Base-by-base conservation (phyloP, 768 basidiomycete species). In the Dioszegia crocea region DNA sequence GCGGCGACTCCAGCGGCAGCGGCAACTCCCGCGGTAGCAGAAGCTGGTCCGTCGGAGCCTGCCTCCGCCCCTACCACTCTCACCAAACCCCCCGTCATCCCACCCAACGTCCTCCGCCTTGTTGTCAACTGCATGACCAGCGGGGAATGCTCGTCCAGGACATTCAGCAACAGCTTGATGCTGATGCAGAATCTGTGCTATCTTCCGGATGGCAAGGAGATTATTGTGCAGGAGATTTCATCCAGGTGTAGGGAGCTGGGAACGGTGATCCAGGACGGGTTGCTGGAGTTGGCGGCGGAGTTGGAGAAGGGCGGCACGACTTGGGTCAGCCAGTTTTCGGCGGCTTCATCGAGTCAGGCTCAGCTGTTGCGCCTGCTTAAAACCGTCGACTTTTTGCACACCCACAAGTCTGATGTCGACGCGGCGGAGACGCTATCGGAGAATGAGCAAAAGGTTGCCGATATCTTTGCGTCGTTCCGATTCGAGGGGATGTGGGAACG, bases 61-160 rank as follows among this genome's bases (percentile, higher is more conserved):
- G 11, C 62, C 24, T 30, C 29, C 10, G 24, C 41, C 31, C 62
- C 58, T 1, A 48, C 23, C 9, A 50, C 38, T 2, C 39, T 56
- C 62, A 88, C 14, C 26, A 44, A 27, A 85, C 89, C 58, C 17
- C 96, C 96, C 12, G 85, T 87, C 63, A 86, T 98, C 59, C 91
- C 93, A 6, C 84, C 88, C 51, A 75, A 84, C 3, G 86, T 88
- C n/a, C 82, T 98, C 24, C 86, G 89, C 36, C 83, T 92, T 36
- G 91, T 98, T 60, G 91, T 96, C 74, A 98, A 98, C 76, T 91
- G 98, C 66, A 81, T 99, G 62, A 97, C 96, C n/a, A 83, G 88
- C 19, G 96, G 96, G 43, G 96, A 99, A 80, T 98, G 94, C 72
- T 91, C 92, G 23, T 89, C 88, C 41, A 83, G 88, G 30, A 96